A percentile compares a stretch with the other conserved stretches of the same genome.
Conservation (phyloP, 2,329 filamentous ascomycete species). For the Zymoseptoria ardabiliae region DNA sequence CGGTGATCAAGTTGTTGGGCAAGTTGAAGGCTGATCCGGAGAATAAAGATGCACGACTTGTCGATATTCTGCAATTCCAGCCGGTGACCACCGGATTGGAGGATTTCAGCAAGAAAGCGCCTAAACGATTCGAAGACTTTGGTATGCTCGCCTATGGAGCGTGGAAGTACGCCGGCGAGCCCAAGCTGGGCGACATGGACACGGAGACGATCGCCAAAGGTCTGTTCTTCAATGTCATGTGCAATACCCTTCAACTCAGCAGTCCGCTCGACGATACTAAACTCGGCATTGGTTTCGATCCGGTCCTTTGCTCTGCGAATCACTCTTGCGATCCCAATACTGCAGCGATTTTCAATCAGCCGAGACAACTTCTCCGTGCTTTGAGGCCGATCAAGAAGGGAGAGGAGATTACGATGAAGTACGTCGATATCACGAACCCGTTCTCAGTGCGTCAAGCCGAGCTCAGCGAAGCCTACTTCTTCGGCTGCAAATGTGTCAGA, state of each 20-base stretch:
- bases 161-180: slow-evolving; percentile 42
- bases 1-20: slow-evolving; percentile 46
- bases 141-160: slow-evolving; percentile 48
- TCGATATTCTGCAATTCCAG: slow-evolving; percentile 21
- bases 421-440: slow-evolving; percentile 51
- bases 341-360: slow-evolving; percentile 50
- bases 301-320: slow-evolving; percentile 48
- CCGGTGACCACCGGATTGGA: slow-evolving; percentile 38
- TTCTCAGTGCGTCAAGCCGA: slow-evolving; percentile 45
- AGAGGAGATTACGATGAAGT: slow-evolving; percentile 55
- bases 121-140: slow-evolving; percentile 42
- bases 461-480: slow-evolving; percentile 50
- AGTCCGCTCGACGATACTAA: slow-evolving; percentile 47
- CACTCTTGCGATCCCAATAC: slow-evolving; percentile 58
- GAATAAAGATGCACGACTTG: slow-evolving; percentile 16
- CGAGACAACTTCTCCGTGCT: slow-evolving; percentile 44
- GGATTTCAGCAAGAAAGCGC: slow-evolving; percentile 37
- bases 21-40: slow-evolving; percentile 20
- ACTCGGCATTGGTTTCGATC: slow-evolving; percentile 53
- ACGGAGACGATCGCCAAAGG: slow-evolving; percentile 11
- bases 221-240: slow-evolving; percentile 35
- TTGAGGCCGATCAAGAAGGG: slow-evolving; percentile 45
- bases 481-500: slow-evolving; percentile 49
- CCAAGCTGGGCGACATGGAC: slow-evolving; percentile 18
- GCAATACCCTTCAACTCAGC: slow-evolving; percentile 53